Conservation (phyloP, 108 stramenopile species). For the Cyclostephanos invisitatus region DNA sequence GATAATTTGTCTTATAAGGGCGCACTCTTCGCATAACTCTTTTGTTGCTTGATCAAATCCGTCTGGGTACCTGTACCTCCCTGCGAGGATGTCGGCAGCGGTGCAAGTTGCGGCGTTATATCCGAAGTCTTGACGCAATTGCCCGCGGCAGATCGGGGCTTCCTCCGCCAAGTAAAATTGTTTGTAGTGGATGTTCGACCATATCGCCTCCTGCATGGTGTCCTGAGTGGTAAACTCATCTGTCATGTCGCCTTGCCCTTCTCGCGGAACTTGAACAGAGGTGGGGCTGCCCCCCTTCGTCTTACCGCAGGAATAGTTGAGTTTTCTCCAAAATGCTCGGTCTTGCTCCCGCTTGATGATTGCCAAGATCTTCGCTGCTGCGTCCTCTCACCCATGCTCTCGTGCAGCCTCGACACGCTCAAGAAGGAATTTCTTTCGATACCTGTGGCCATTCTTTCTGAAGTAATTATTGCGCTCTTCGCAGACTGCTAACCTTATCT, state of each 20-base stretch:
- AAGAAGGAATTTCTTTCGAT: slow-evolving; percentile 1
- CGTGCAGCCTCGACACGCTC: not conserved
- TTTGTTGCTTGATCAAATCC: slow-evolving; percentile 3
- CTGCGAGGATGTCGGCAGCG: not conserved
- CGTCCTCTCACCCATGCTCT: not conserved
- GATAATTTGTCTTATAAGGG: not conserved
- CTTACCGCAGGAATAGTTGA: slow-evolving; percentile 8
- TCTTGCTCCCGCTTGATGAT: slow-evolving; percentile 17
- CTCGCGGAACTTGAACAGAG: not conserved
- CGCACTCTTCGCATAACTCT: slow-evolving; percentile 4
- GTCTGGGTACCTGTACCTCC: not conserved
- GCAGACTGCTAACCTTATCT: slow-evolving; percentile 7
- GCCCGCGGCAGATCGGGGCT: slow-evolving; percentile 18
- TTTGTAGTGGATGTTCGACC: slow-evolving; percentile 9
- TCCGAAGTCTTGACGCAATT: slow-evolving; percentile 6
- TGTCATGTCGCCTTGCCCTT: not conserved
- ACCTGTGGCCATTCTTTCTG: not conserved
- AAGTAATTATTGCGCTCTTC: slow-evolving; percentile 14
- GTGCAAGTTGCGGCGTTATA: not conserved
- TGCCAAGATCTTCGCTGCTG: slow-evolving; percentile 7
- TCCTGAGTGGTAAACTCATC: not conserved
- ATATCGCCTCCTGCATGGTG: not conserved
- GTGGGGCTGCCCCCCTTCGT: not conserved
- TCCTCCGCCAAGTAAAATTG: slow-evolving; percentile 11
- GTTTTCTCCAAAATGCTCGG: slow-evolving; percentile 1